Base-by-base conservation (phyloP, 2,329 filamentous ascomycete genomes). In the Penicillium sp. region DNA sequence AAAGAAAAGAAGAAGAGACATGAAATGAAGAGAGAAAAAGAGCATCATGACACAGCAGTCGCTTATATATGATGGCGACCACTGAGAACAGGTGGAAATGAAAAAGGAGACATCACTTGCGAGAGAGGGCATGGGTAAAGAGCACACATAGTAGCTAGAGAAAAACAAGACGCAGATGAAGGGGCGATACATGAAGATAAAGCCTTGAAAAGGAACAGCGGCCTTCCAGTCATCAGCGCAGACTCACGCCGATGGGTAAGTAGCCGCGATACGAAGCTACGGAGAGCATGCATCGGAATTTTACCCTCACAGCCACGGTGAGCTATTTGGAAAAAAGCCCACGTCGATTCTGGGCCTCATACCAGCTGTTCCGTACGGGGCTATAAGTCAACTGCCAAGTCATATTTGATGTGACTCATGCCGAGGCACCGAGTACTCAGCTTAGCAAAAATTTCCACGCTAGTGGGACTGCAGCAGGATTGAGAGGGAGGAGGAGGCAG, bases 1-100 rank as follows among this genome's bases (percentile, higher is more conserved):
- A 65, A 70, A 57, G 52, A 64, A 61, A 60, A 65, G 60, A 60
- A 65, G 60, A 56, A 60, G 45, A 56, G 49, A 59, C 57, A 61
- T 16, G 60, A 48, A 26, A 48, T 58, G 57, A 53, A 55, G 37
- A 28, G 53, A 57, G 19, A 63, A 57, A 37, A 37, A 37, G 37
- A 62, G 33, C 58, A 22, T 54, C 55, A 59, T 35, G 52, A 61
- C 55, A 63, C 52, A 51, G 46, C 33, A 62, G 54, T 51, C 61
- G 59, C 49, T 33, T 40, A 43, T 59, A 58, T 61, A 57, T 49
- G 55, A 35, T 6, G 22, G 52, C 42, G 22, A 58, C 51, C 51
- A 55, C 51, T 58, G 28, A 57, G 25, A 30, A 52, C 16, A 35
- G 52, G 52, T 19, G 33, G n/a, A 45, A 25, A 45, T 7, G 35